Evolutionary conservation across 2,329 filamentous ascomycete species (phyloP).

Genomic region (Diaporthe nobilis): DNA sequence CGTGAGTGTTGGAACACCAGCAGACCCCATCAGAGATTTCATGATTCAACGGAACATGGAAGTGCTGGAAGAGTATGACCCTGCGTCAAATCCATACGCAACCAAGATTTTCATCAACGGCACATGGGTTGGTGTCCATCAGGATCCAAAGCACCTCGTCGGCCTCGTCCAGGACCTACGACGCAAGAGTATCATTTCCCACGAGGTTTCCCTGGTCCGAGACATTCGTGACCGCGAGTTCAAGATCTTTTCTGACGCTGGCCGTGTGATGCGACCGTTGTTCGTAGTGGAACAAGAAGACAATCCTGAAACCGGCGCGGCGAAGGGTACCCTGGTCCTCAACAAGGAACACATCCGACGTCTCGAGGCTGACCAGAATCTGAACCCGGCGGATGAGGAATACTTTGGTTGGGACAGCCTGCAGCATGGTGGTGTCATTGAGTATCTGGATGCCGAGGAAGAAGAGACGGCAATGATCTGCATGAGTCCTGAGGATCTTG

Average conservation of each 20-base stretch:
- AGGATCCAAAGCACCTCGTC: conserved; percentile 89
- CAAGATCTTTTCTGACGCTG: conserved; percentile 98
- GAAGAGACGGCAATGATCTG: conserved; percentile 99
- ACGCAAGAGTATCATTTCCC: conserved; percentile 85
- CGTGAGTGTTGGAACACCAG: conserved; percentile 93
- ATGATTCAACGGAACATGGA: conserved; percentile 98
- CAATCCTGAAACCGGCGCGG: conserved; percentile 72
- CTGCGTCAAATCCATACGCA: conserved; percentile 85
- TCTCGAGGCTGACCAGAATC: conserved; percentile 80
- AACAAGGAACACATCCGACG: conserved; percentile 85
- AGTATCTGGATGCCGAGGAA: conserved; percentile 98
- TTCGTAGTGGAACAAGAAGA: conserved; percentile 94
- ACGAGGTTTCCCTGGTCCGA: conserved; percentile 93
- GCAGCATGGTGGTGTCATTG: conserved; percentile 86
- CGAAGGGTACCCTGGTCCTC: conserved; percentile 81
- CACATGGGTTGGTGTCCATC: conserved; percentile 96
- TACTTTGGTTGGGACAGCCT: conserved; percentile 92
- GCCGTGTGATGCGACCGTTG: conserved; percentile 91
- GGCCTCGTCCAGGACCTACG: conserved; percentile 82
- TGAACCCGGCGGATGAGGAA: conserved; percentile 70
- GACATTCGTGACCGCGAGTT: conserved; percentile 98
- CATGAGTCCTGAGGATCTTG: conserved; percentile 97
- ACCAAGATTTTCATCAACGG: conserved; percentile 99
- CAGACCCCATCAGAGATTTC: conserved; percentile 92
- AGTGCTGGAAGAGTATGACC: conserved; percentile 94